Evolutionary conservation across 805 yeast genomes (phyloP), one percentile per base, ranked within the genome.

Genomic region (Starmerella apicola): DNA sequence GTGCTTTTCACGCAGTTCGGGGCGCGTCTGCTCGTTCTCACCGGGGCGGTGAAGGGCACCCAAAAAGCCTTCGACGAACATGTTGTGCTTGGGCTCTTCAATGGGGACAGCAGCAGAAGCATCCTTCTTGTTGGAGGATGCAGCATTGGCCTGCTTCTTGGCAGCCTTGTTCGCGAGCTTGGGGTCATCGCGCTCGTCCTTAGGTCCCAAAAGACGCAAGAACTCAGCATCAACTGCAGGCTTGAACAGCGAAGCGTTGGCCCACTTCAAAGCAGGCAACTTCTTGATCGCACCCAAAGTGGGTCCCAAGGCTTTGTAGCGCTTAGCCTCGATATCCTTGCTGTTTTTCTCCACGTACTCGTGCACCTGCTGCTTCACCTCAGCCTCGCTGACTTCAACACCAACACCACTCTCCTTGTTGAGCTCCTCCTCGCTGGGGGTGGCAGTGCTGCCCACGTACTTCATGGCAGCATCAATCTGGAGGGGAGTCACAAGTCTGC

Each of bases 21-120:
- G 91, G 60, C 69, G 78, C 50, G 72, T 79, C 66, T 91, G 99
- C 27, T 88, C 86, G 59, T 88, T 88, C 59, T 78, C 95, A 51
- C 96, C 97, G 20, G 95, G 85, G 59, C 81, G 81, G 63, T 91
- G 98, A 53, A 91, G 68, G 45, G 82, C 94, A 34, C 97, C 97
- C 44, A 91, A 67, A 66, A 91, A 91, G 7, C 99, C 99, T 61
- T 91, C 96, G 15, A 76, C 66, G 58, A 86, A 91, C 95, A 91
- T 91, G 27, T 46, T 48, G 31, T 45, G 41, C 34, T 45, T 40
- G 7, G 26, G 15, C 23, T 46, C 50, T 22, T 40, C 43, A 9
- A 36, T 45, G 8, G 45, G 38, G 17, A 32, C 42, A 24, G 32
- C 43, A 34, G 44, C 44, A 24, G 45, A 36, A 13, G 38, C 37